Base-by-base conservation (phyloP, 805 yeast genomes). In the Blastobotrys attinorum region DNA sequence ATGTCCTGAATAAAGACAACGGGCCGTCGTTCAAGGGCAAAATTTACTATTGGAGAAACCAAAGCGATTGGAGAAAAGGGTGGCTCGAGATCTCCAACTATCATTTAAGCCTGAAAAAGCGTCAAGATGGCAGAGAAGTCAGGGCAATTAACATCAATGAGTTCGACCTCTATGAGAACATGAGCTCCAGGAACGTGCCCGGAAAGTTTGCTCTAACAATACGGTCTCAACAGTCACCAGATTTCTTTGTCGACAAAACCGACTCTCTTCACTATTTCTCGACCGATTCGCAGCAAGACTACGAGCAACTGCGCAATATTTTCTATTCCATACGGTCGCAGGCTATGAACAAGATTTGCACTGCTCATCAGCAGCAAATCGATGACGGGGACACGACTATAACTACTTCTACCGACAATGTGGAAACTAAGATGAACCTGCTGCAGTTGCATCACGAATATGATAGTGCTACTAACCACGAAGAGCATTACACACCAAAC, bases 261-360 rank as follows among this genome's bases (percentile, higher is more conserved):
- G 55, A 53, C 31, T 47, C 53, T n/a, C 32, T 53, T 8, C 46
- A 54, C 22, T 51, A 44, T 29, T 16, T 60, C 10, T 46, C 56
- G 35, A 44, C 58, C 2, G 54, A 52, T 45, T 46, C 52, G 37
- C 51, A 48, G 15, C 42, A 47, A 32, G 57, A 53, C 34, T 56
- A 49, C 43, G 58, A 57, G 31, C 39, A 48, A 33, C 45, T 60
- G 25, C 48, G 61, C 23, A 60, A 59, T 40, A 57, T 57, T 25
- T 42, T 57, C 15, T 59, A 38, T 46, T 55, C 64, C 5, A 48
- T 59, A 13, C 51, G 63, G 22, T 39, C 59, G 20, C 46, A 45
- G 18, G 38, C 44, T 15, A 31, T 35, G 15, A 38, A 41, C 38
- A 41, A 34, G 34, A 20, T 17, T 21, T n/a, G 15, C 37, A 29